A percentile compares a stretch with the other conserved stretches of the same genome.
Conservation (phyloP, 2,329 filamentous ascomycete species). For the Cladophialophora bantiana region DNA sequence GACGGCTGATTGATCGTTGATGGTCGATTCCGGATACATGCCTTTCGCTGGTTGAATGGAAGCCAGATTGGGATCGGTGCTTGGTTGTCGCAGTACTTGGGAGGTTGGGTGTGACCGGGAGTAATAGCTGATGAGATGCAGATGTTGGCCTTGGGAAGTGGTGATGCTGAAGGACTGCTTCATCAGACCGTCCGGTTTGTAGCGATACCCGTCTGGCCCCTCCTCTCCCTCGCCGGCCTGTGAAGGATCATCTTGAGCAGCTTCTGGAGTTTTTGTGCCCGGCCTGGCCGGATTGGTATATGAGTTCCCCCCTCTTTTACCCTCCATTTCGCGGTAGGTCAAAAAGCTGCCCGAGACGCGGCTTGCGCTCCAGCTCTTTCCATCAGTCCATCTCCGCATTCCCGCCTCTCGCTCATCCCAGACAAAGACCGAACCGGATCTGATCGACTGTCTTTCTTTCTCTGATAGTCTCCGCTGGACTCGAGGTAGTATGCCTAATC, state of each 20-base stretch:
- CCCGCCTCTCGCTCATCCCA: constrained; percentile 99
- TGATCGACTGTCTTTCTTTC: constrained; percentile 95
- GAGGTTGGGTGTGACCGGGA: constrained; percentile 77
- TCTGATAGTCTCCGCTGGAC: constrained; percentile 93
- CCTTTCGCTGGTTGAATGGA: constrained; percentile 88
- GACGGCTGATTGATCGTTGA: constrained; percentile 81
- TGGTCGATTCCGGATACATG: constrained; percentile 95
- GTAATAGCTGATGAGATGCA: constrained; percentile 98
- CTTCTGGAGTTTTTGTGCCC: constrained; percentile 81
- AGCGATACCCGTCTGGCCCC: constrained; percentile 85
- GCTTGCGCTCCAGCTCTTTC: constrained; percentile 98
- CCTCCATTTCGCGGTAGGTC: constrained; percentile 98
- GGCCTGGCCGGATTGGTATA: constrained; percentile 66
- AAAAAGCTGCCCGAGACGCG: constrained; percentile 96
- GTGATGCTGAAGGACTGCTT: constrained; percentile 99
- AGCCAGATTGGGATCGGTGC: constrained; percentile 78
- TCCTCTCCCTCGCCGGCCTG: constrained; percentile 73
- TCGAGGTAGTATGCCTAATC: constrained; percentile 84
- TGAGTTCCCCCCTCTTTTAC: constrained; percentile 81
- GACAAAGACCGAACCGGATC: constrained; percentile 97
- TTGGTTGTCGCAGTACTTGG: constrained; percentile 78
- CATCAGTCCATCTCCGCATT: constrained; percentile 98
- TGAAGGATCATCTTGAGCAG: constrained; percentile 78
- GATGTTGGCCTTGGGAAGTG: constrained; percentile 84
- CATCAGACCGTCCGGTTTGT: constrained; percentile 97